Percentiles rank a stretch among this genome's conserved stretches.
Evolutionary conservation across 2,329 filamentous ascomycete genomes (phyloP).

Genomic region (Aureobasidium leucospermi): DNA sequence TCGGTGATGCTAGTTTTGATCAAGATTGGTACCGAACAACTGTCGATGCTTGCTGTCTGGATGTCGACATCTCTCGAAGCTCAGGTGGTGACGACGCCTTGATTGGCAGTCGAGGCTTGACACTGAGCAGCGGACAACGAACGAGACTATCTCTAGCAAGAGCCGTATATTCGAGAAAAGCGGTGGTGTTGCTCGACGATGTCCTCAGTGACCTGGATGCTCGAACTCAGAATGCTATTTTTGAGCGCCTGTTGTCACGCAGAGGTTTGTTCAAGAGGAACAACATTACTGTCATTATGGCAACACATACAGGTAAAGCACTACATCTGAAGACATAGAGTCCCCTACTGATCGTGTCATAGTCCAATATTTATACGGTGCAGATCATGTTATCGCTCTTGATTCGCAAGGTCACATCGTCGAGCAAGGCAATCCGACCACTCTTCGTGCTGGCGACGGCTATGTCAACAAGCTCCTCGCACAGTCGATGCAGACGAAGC

Average conservation of each 20-base stretch:
- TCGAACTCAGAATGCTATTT: slow-evolving; percentile 36
- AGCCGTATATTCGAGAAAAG: slow-evolving; percentile 70
- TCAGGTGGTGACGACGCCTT: slow-evolving; percentile 64
- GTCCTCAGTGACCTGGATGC: slow-evolving; percentile 70
- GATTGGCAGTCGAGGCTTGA: slow-evolving; percentile 77
- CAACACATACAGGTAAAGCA: slow-evolving; percentile 28
- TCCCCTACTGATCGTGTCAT: slow-evolving; percentile 20
- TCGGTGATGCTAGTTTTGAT: slow-evolving; percentile 63
- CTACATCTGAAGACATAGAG: background rate
- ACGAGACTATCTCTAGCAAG: slow-evolving; percentile 67
- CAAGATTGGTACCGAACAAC: slow-evolving; percentile 62
- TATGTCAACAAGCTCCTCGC: background rate
- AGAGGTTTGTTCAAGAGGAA: slow-evolving; percentile 35
- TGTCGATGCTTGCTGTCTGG: slow-evolving; percentile 63
- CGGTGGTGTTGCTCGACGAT: slow-evolving; percentile 71
- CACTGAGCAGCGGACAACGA: slow-evolving; percentile 74
- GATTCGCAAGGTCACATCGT: background rate
- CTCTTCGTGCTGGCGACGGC: background rate
- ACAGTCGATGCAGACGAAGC: background rate
- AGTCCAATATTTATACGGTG: slow-evolving; percentile 23
- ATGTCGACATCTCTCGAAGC: slow-evolving; percentile 71
- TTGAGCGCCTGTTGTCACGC: slow-evolving; percentile 34
- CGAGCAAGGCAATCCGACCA: background rate
- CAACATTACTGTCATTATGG: slow-evolving; percentile 37
- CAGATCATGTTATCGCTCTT: slow-evolving; percentile 35